Percentiles rank a stretch among this genome's conserved stretches.
Conservation (phyloP, 495 filamentous ascomycete species). For the Podospora bellae-mahoneyi region DNA sequence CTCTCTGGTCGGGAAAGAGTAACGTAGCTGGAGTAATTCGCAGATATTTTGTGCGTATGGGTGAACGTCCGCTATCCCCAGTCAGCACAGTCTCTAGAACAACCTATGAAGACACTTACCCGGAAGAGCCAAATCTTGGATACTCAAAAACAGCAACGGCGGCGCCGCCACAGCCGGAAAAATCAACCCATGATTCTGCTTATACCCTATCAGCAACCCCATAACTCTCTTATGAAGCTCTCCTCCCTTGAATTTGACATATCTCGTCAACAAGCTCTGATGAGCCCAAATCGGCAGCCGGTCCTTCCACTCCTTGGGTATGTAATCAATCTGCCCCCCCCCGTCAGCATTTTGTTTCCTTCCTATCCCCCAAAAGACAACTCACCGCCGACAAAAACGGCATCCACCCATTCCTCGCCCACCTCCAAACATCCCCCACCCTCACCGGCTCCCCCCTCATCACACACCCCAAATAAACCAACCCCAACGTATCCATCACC, state of each 20-base stretch:
- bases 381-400: conserved; percentile 43
- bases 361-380: neutral
- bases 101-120: conserved; percentile 46
- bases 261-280: conserved; percentile 52
- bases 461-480: conserved; percentile 47
- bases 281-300: conserved; percentile 60
- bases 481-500: conserved; percentile 40
- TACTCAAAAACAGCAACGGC: conserved; percentile 62
- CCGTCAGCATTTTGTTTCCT: conserved; percentile 18
- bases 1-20: conserved; percentile 47
- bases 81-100: conserved; percentile 19
- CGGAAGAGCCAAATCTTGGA: conserved; percentile 73
- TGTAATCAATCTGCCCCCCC: conserved; percentile 33
- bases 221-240: conserved; percentile 62
- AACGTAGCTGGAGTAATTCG: conserved; percentile 52
- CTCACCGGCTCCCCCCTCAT: conserved; percentile 42
- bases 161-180: conserved; percentile 71
- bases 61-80: conserved; percentile 60
- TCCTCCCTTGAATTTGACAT: conserved; percentile 44
- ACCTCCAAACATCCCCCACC: conserved; percentile 43
- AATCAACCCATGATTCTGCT: conserved; percentile 61
- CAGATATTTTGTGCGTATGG: conserved; percentile 57
- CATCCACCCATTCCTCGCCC: conserved; percentile 42
- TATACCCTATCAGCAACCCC: conserved; percentile 59
- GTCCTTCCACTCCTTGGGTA: conserved; percentile 67